Evolutionary conservation across 495 filamentous ascomycete genomes (phyloP).

Genomic region (Xylaria sp.): DNA sequence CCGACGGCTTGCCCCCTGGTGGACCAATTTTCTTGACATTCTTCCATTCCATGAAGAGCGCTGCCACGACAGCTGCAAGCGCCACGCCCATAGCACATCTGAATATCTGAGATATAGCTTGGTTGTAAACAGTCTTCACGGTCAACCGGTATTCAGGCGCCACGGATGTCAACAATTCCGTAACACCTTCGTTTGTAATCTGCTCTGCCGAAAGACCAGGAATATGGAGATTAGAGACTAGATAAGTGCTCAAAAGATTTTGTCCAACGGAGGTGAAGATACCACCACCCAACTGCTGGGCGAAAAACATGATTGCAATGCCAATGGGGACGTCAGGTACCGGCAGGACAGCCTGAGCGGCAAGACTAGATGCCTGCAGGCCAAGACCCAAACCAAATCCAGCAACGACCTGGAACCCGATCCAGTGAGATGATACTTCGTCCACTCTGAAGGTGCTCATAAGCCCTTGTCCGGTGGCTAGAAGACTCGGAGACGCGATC

Average conservation of each 20-base stretch:
- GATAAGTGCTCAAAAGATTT: conserved; percentile 66
- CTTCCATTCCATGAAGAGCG: conserved; percentile 66
- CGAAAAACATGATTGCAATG: conserved; percentile 69
- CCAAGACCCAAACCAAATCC: conserved; percentile 75
- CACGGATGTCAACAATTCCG: conserved; percentile 56
- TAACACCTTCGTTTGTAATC: conserved; percentile 65
- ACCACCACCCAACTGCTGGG: conserved; percentile 70
- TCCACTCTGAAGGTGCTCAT: conserved; percentile 67
- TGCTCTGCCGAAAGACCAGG: conserved; percentile 53
- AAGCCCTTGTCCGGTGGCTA: conserved; percentile 71
- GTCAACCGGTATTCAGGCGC: conserved; percentile 46
- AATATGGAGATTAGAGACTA: conserved; percentile 57
- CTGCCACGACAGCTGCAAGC: conserved; percentile 57
- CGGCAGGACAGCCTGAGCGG: conserved; percentile 67
- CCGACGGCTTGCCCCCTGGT: conserved; percentile 11
- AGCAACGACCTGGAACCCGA: conserved; percentile 74
- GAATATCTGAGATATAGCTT: conserved; percentile 61
- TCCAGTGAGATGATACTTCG: conserved; percentile 65
- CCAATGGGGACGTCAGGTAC: conserved; percentile 66
- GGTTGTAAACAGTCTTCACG: conserved; percentile 64
- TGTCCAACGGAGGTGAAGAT: conserved; percentile 71
- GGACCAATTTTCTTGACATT: conserved; percentile 59
- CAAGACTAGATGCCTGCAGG: conserved; percentile 72
- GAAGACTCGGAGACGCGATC: conserved; percentile 61
- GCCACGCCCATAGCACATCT: conserved; percentile 60